These are phyloP conservation scores for Fusarium beomiforme DNA, from an alignment of 2,329 filamentous ascomycete genomes.

Conservation along the genomic window DNA sequence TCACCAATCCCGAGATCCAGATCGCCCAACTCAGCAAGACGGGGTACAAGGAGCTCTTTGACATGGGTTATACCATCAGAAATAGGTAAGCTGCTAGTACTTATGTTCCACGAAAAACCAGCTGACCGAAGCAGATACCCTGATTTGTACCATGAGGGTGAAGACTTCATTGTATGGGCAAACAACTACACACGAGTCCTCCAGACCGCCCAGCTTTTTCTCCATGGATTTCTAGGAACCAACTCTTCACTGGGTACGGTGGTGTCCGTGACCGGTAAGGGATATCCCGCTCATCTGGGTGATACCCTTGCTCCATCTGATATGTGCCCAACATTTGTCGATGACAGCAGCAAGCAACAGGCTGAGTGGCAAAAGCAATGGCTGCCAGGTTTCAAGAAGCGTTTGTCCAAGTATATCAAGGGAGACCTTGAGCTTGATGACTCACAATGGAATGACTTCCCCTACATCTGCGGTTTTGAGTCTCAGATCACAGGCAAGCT, in stretches of 20 bases:
- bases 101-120: accelerated
- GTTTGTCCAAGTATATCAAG: slow-evolving; percentile 63
- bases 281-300: slow-evolving; percentile 61
- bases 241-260: slow-evolving; percentile 64
- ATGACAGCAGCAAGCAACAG: slow-evolving; percentile 60
- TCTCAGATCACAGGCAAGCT: slow-evolving; percentile 70
- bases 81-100: slow-evolving; percentile 47
- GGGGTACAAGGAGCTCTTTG: slow-evolving; percentile 69
- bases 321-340: slow-evolving; percentile 67
- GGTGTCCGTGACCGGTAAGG: slow-evolving; percentile 66
- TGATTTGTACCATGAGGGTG: slow-evolving; percentile 59
- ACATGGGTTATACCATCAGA: slow-evolving; percentile 63
- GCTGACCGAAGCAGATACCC: slow-evolving; percentile 50
- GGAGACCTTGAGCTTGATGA: slow-evolving; percentile 65
- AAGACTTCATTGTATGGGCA: slow-evolving; percentile 68
- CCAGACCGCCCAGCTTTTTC: slow-evolving; percentile 70
- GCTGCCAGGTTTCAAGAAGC: slow-evolving; percentile 61
- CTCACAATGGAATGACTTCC: slow-evolving; percentile 66
- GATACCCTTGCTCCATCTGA: slow-evolving; percentile 72
- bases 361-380: slow-evolving; percentile 61
- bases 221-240: slow-evolving; percentile 68
- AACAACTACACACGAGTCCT: slow-evolving; percentile 73
- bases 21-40: slow-evolving; percentile 69
- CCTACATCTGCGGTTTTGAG: slow-evolving; percentile 78
- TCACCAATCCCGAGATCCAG: slow-evolving; percentile 64